Evolutionary conservation across 2,329 filamentous ascomycete genomes (phyloP).

Genomic region (Lasiodiplodia sp.): DNA sequence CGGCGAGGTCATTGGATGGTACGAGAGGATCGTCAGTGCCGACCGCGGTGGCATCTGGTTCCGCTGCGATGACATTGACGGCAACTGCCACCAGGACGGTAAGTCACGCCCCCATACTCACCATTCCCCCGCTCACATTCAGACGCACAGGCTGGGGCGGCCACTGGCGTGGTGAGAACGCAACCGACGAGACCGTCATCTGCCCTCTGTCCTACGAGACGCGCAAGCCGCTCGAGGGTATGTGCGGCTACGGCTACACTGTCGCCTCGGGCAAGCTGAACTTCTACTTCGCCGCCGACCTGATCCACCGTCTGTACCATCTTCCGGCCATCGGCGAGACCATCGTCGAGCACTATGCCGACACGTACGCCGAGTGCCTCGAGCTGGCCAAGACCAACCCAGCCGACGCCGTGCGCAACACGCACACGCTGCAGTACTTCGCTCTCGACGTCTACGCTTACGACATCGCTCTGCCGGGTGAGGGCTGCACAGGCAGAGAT

Average conservation of each 20-base stretch:
- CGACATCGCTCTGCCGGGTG: constrained; percentile 69
- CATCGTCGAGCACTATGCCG: constrained; percentile 68
- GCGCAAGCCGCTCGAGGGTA: constrained; percentile 63
- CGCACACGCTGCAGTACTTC: constrained; percentile 71
- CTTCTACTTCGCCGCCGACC: constrained; percentile 70
- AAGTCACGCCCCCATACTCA: not conserved
- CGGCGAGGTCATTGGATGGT: constrained; percentile 67
- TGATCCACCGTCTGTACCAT: constrained; percentile 72
- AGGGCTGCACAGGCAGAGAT: constrained; percentile 64
- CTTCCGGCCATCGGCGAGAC: constrained; percentile 67
- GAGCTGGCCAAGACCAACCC: constrained; percentile 60
- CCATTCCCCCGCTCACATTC: not conserved
- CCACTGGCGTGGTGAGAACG: constrained; percentile 72
- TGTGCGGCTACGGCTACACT: constrained; percentile 70
- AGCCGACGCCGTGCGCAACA: constrained; percentile 63
- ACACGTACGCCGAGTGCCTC: constrained; percentile 63
- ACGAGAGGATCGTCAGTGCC: constrained; percentile 65
- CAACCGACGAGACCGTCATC: constrained; percentile 72
- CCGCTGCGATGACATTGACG: constrained; percentile 73
- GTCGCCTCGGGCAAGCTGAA: constrained; percentile 64
- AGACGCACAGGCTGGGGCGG: constrained; percentile 67
- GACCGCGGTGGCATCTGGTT: constrained; percentile 67
- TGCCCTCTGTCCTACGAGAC: constrained; percentile 68
- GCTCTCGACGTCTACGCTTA: constrained; percentile 72
- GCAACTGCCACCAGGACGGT: constrained; percentile 61